phyloP scores from a whole-genome alignment of 495 filamentous ascomycete genomes.

The Penicillium canescens region DNA sequence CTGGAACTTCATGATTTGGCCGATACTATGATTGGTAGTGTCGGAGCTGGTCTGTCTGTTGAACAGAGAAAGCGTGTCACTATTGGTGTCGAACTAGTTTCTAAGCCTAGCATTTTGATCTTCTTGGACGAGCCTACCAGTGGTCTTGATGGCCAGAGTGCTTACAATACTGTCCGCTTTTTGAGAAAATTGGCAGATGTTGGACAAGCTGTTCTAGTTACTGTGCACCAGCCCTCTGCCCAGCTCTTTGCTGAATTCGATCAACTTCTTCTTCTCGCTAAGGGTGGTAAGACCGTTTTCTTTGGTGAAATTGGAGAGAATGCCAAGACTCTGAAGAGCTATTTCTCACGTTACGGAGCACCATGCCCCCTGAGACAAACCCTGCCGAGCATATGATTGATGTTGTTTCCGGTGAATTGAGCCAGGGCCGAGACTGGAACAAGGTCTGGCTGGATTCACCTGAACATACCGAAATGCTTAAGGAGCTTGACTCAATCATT shows the following conservation, averaged over 20 bases:
- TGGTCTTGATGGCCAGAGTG: conserved; percentile 62
- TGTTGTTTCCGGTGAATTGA: conserved; percentile 55
- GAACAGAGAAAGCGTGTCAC: conserved; percentile 66
- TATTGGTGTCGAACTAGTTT: conserved; percentile 67
- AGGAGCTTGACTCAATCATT: conserved; percentile 59
- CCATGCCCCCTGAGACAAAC: conserved; percentile 71
- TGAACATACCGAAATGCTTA: conserved; percentile 39
- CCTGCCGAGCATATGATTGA: conserved; percentile 95
- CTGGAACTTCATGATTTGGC: conserved; percentile 58
- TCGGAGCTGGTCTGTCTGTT: conserved; percentile 53
- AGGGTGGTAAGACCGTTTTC: conserved; percentile 70
- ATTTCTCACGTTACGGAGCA: conserved; percentile 76
- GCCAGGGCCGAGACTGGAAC: conserved; percentile 56
- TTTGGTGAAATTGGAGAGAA: conserved; percentile 63
- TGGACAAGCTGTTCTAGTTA: conserved; percentile 70
- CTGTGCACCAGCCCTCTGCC: conserved; percentile 75
- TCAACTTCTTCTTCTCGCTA: conserved; percentile 64
- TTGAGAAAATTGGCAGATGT: conserved; percentile 62
- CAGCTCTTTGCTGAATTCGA: conserved; percentile 75
- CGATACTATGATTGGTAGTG: conserved; percentile 53
- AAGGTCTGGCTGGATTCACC: conserved; percentile 62
- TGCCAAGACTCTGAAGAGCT: conserved; percentile 54
- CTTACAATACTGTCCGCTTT: conserved; percentile 64
- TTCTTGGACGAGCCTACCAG: conserved; percentile 80
- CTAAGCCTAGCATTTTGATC: conserved; percentile 65